Evolutionary conservation across 441 rosid genomes (phyloP), one percentile per base, ranked within the genome.

Genomic region (Breynia disticha): DNA sequence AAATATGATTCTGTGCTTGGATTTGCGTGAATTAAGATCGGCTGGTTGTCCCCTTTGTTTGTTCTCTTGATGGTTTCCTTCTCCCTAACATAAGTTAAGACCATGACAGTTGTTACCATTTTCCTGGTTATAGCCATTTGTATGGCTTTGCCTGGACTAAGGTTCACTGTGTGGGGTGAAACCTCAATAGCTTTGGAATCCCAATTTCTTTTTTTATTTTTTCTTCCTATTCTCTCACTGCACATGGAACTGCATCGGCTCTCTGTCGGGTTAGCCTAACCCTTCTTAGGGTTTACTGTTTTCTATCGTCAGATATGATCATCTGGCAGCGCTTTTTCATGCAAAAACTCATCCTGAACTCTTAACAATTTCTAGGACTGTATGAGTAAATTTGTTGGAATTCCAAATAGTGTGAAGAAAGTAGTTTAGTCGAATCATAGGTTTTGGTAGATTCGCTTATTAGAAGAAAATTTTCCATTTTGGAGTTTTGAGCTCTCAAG

Each of bases 31-130:
- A 62, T 67, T 60, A 50, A 56, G 59, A 67, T 74, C 70, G 69
- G 75, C 75, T 72, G 66, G 60, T 62, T 87, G 95, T 88, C 95
- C 76, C 83, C 85, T 41, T 69, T 60, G 70, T 63, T 50, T 82
- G 87, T 78, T 76, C 62, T 71, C 75, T 76, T 60, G 16, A 45
- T 68, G 86, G 86, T 87, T 83, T 73, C 96, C 88, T 83, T 75
- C 76, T 67, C 67, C 69, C 80, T 79, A 65, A 68, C 81, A 79
- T 58, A 11, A 61, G 54, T 48, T 35, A 35, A 48, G 52, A 20
- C 60, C 35, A 58, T 56, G 83, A 60, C 84, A 76, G 83, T 77
- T 78, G 90, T 80, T 78, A 70, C 57, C 46, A 18, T 65, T 44
- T 46, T 11, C 44, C 20, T 64, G 65, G 75, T 39, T 55, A 49